Base-by-base conservation (phyloP, 352 stramenopile species). In the Pythium folliculosum region DNA sequence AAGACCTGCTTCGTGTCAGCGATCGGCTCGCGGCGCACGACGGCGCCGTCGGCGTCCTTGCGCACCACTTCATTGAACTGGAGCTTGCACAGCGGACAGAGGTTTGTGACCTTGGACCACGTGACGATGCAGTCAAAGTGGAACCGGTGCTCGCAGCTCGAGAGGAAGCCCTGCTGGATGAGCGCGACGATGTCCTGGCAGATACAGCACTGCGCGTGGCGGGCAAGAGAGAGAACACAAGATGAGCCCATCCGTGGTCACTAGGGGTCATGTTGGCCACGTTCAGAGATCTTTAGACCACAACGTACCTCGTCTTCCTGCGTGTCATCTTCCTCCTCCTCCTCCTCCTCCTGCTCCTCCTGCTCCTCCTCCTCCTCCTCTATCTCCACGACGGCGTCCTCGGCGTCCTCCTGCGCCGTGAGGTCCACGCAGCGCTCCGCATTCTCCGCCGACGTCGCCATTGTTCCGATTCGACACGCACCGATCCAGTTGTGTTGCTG, bases 61-160 rank as follows among this genome's bases (percentile, higher is more conserved):
- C 73, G 75, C 8, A 77, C 78, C 45, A 95, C 72, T 0, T 56
- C 8, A n/a, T 80, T 75, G 63, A 95, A 95, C 57, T 86, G 79
- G 56, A 69, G 74, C 75, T 93, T 93, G 70, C 87, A 95, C 1
- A 95, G 70, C 56, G 87, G 87, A 72, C 87, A 95, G 19, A 92
- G 62, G 58, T 95, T 95, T 19, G 87, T 94, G 22, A 94, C 82
- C 56, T 90, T 88, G 38, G 87, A 72, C 87, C 87, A 95, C 30
- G 84, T 72, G 25, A 92, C 55, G 58, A 95, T 94, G 67, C 87
- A 95, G 47, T 94, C 76, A 43, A 86, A 94, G 71, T 95, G 87
- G 75, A 95, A 95, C n/a, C 77, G 78, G 61, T 95, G 87, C 38
- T 88, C 82, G 64, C 87, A 95, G 5, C 37, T 71, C 0, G 81